Base-by-base conservation (phyloP, 345 rosid genomes). In the Cochlearia excelsa region DNA sequence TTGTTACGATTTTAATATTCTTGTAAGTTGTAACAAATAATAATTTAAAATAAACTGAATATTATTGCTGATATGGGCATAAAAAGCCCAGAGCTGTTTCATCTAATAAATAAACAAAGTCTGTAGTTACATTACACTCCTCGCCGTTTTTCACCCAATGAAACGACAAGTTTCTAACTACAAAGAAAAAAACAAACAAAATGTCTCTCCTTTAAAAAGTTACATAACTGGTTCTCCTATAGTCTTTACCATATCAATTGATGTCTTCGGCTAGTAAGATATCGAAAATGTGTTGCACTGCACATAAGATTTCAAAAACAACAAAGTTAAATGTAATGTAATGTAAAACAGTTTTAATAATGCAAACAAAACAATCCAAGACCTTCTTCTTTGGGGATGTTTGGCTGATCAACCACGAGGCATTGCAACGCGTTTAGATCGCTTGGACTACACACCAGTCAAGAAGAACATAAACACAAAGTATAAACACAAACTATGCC, bases 391-490 rank as follows among this genome's bases (percentile, higher is more conserved):
- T 59, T 80, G 3, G 80, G 76, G 63, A 88, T 82, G 48, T 92
- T 86, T 31, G 96, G 96, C 52, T 88, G 84, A 79, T 92, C 98
- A 51, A 82, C 74, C 78, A 88, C 65, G 9, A 92, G 84, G 64
- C 72, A 84, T 51, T 81, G 85, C 9, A 92, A 79, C 9, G 79
- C 74, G 9, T 70, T 76, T 4, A 88, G 75, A 81, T 86, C 90
- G 57, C 77, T 46, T 23, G 73, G 60, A 74, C 95, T 87, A 69
- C 26, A 61, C 11, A 42, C 37, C 26, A 61, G 38, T 38, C 6
- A 37, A 42, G 2, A 63, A 44, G 30, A 46, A 35, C 46, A 52
- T 30, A 27, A 30, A 34, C 59, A 42, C 1, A 30, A 40, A 40
- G 8, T 27, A 6, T 2, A 3, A 31, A 30, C 29, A 27, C 26